Percentiles rank a stretch among this genome's conserved stretches.
Conservation (phyloP, 345 rosid genomes). For the Linum tenue region DNA sequence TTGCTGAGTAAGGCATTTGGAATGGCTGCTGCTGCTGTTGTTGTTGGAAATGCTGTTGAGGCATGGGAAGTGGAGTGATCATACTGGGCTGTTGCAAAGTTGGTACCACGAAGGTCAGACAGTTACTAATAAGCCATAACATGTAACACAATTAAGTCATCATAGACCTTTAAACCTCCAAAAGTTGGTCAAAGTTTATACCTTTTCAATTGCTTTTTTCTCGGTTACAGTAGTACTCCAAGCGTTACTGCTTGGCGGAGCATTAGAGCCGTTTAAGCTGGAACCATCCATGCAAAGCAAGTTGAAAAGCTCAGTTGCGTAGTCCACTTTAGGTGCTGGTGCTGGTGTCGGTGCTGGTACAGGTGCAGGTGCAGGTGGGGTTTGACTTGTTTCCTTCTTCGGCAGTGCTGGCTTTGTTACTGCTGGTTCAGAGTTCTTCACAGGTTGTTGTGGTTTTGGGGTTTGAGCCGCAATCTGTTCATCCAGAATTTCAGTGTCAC, state of each 20-base stretch:
- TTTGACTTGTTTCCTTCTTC: constrained; percentile 20
- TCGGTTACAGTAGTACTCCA: not conserved
- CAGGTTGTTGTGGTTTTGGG: constrained; percentile 21
- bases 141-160: no score
- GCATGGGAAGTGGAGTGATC: not conserved
- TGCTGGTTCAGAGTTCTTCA: constrained; percentile 24
- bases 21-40: not conserved
- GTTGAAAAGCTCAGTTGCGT: constrained; percentile 58
- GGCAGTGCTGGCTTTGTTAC: constrained; percentile 16
- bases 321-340: constrained; percentile 33
- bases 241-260: constrained; percentile 10
- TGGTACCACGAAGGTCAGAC: not conserved
- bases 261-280: constrained; percentile 19
- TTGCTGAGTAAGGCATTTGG: not conserved
- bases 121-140: no score
- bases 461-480: not conserved
- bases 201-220: not conserved
- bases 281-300: constrained; percentile 45
- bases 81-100: not conserved
- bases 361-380: constrained; percentile 8
- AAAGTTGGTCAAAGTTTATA: not conserved
- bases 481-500: no score
- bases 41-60: not conserved
- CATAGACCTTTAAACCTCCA: not conserved
- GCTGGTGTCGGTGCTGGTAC: constrained; percentile 14